Conservation (phyloP, 2,329 filamentous ascomycete genomes). For the Trichophyton simii region DNA sequence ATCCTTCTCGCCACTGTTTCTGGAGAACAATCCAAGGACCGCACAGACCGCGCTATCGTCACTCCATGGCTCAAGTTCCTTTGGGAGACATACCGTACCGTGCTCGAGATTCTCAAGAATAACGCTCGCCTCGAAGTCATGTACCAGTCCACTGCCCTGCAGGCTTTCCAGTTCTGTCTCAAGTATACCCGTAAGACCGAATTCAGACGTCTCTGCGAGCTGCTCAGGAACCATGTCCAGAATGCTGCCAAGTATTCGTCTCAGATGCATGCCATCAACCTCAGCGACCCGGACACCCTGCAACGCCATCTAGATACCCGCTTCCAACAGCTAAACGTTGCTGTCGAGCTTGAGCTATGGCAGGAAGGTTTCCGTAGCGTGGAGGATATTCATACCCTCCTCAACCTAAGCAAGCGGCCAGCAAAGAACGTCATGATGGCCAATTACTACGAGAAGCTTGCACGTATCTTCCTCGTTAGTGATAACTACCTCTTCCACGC, state of each 20-base stretch:
- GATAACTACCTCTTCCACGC: conserved; percentile 99
- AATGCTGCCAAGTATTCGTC: conserved; percentile 98
- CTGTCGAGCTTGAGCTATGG: conserved; percentile 95
- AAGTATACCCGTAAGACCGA: conserved; percentile 98
- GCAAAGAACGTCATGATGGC: conserved; percentile 99
- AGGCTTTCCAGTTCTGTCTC: conserved; percentile 97
- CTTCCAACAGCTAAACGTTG: conserved; percentile 96
- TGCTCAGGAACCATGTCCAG: conserved; percentile 95
- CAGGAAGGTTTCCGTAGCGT: conserved; percentile 99
- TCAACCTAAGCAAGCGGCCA: conserved; percentile 94
- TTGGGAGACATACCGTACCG: conserved; percentile 98
- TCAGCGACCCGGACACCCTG: conserved; percentile 92
- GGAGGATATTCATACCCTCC: conserved; percentile 94
- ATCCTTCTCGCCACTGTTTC: conserved; percentile 96
- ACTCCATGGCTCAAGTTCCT: conserved; percentile 99
- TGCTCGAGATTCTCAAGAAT: conserved; percentile 97
- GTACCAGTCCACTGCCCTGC: conserved; percentile 95
- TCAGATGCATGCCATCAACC: conserved; percentile 98
- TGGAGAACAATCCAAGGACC: conserved; percentile 91
- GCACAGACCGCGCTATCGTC: conserved; percentile 93
- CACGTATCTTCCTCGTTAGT: conserved; percentile 94
- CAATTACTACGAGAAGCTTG: conserved; percentile 99
- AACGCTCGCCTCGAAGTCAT: conserved; percentile 94
- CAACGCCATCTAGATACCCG: conserved; percentile 96
- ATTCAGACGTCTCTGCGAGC: conserved; percentile 94